Percentiles rank a stretch among this genome's conserved stretches.
These are phyloP conservation scores for Scleroderma citrinum DNA, from an alignment of 768 basidiomycete species.

Conservation along the genomic window DNA sequence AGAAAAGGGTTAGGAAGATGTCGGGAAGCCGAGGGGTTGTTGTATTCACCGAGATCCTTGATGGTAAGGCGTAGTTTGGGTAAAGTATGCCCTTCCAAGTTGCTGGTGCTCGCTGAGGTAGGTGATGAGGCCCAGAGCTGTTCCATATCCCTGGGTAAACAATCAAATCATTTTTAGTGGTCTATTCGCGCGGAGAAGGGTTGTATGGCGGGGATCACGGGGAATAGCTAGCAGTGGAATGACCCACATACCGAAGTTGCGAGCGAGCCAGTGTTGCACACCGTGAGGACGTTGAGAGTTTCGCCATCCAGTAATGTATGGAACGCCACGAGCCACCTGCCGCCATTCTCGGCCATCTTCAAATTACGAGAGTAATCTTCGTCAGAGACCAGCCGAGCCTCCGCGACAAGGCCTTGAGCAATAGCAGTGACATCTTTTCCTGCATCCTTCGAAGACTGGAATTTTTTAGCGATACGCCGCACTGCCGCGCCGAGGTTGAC, in stretches of 20 bases:
- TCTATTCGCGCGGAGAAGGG: constrained; percentile 1
- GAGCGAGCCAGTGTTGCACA: constrained; percentile 96
- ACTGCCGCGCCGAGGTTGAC: constrained; percentile 91
- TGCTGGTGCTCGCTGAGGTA: constrained; percentile 75
- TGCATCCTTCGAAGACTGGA: constrained; percentile 35
- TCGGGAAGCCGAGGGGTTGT: background rate
- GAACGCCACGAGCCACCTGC: constrained; percentile 68
- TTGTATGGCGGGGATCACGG: background rate
- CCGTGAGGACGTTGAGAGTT: constrained; percentile 78
- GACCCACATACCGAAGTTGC: constrained; percentile 73
- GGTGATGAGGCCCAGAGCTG: constrained; percentile 90
- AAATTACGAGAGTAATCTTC: constrained; percentile 88
- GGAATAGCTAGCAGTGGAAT: background rate
- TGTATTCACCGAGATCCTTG: constrained; percentile 70
- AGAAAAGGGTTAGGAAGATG: background rate
- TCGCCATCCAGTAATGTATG: constrained; percentile 32
- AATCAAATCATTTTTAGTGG: background rate
- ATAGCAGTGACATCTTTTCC: constrained; percentile 40
- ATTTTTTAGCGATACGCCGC: constrained; percentile 52
- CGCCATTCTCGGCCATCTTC: constrained; percentile 79
- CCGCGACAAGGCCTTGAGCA: constrained; percentile 57
- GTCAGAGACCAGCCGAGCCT: constrained; percentile 68
- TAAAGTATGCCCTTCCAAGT: constrained; percentile 81
- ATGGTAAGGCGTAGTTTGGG: constrained; percentile 92
- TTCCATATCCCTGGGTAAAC: constrained; percentile 80